phyloP scores from a whole-genome alignment of 495 filamentous ascomycete genomes.

The Melanomma pulvis-pyrius region DNA sequence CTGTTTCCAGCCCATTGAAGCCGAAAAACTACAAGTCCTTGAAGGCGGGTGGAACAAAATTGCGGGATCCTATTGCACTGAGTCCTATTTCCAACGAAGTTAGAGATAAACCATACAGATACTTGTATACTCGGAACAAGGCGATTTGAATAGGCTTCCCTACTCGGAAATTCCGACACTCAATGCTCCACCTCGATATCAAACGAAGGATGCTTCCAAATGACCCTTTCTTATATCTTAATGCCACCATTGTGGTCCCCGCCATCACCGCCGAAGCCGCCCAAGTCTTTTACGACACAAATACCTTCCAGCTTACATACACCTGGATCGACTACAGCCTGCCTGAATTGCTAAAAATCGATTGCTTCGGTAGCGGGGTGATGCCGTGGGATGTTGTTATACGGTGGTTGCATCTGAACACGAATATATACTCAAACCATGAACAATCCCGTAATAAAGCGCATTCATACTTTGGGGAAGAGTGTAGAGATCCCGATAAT shows the following conservation, averaged over 20 bases:
- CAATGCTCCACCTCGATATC: not conserved
- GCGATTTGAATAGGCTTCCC: not conserved
- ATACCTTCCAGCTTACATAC: not conserved
- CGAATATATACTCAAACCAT: not conserved
- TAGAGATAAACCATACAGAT: slow-evolving; percentile 15
- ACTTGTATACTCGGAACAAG: slow-evolving; percentile 3
- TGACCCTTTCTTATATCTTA: slow-evolving; percentile 16
- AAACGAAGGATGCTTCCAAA: slow-evolving; percentile 1
- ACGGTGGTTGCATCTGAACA: not conserved
- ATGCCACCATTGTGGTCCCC: slow-evolving; percentile 17
- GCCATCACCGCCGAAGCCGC: slow-evolving; percentile 19
- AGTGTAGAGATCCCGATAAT: not conserved
- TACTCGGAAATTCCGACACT: not conserved
- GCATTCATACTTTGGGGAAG: not conserved
- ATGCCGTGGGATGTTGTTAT: slow-evolving; percentile 5
- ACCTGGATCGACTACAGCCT: not conserved
- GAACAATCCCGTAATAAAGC: not conserved
- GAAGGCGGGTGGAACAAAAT: slow-evolving; percentile 14
- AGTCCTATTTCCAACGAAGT: slow-evolving; percentile 11
- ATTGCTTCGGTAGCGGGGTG: not conserved
- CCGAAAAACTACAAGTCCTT: slow-evolving; percentile 1
- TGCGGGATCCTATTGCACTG: not conserved
- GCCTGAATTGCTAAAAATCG: not conserved
- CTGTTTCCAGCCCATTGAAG: not conserved
- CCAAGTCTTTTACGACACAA: slow-evolving; percentile 15